A percentile compares a stretch with the other conserved stretches of the same genome.
Evolutionary conservation across 495 filamentous ascomycete genomes (phyloP).

Genomic region (Tuber brumale): DNA sequence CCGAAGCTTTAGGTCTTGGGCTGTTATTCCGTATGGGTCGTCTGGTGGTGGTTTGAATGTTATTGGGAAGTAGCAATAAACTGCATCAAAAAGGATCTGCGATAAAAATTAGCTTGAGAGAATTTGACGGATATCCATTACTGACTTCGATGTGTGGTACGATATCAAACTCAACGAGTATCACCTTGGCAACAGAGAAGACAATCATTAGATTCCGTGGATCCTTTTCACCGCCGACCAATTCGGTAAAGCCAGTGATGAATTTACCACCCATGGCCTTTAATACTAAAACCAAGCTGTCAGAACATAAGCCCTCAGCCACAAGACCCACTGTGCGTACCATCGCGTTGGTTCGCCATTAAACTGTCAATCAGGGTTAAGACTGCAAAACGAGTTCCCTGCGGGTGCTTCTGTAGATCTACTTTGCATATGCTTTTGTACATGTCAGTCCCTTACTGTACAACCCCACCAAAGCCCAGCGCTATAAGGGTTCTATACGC

Average conservation of each 20-base stretch:
- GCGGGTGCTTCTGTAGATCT: slow-evolving; percentile 58
- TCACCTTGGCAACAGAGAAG: slow-evolving; percentile 64
- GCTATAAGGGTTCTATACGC: slow-evolving; percentile 16
- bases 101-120: not conserved
- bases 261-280: slow-evolving; percentile 55
- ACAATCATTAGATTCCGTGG: slow-evolving; percentile 72
- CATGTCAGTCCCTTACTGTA: slow-evolving; percentile 2
- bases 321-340: slow-evolving; percentile 44
- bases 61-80: slow-evolving; percentile 75
- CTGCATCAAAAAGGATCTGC: slow-evolving; percentile 62
- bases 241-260: slow-evolving; percentile 57
- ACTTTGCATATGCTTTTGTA: slow-evolving; percentile 34
- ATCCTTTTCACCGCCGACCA: slow-evolving; percentile 70
- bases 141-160: slow-evolving; percentile 56
- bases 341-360: slow-evolving; percentile 58
- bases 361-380: slow-evolving; percentile 59
- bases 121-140: not conserved
- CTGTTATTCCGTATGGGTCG: slow-evolving; percentile 67
- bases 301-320: slow-evolving; percentile 22
- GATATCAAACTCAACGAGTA: slow-evolving; percentile 70
- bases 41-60: slow-evolving; percentile 69
- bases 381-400: slow-evolving; percentile 57
- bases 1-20: slow-evolving; percentile 64
- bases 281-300: slow-evolving; percentile 43
- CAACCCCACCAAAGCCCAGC: not conserved